Conservation (phyloP, 2,329 filamentous ascomycete genomes). For the Camillea tinctor region DNA sequence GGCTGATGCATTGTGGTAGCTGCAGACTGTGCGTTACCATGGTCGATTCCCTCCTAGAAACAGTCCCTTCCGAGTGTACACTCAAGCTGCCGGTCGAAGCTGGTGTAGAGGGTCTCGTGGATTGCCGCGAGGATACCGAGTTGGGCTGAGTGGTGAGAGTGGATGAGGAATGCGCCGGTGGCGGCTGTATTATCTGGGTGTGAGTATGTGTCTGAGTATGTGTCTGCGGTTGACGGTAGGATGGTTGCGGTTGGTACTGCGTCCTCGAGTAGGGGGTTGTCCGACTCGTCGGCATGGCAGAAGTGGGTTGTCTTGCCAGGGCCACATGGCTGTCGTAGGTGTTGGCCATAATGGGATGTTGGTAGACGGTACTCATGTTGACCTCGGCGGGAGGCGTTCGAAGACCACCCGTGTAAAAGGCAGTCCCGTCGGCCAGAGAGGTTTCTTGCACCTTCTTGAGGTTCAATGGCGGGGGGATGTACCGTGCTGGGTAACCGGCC, state of each 20-base stretch:
- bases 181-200: too few relatives aligned
- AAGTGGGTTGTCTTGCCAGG: conserved; percentile 39
- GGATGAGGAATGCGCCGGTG: conserved; percentile 11
- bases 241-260: conserved; percentile 34
- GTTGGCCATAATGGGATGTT: conserved; percentile 42
- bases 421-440: conserved; percentile 23
- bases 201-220: too few relatives aligned
- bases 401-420: conserved; percentile 39
- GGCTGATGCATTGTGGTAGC: conserved; percentile 73
- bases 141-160: conserved; percentile 19
- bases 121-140: conserved; percentile 29
- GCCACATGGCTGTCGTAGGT: conserved; percentile 46
- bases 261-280: conserved; percentile 25
- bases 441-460: conserved; percentile 22
- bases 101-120: conserved; percentile 40
- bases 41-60: conserved; percentile 40
- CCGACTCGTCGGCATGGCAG: conserved; percentile 35
- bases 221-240: conserved; percentile 6
- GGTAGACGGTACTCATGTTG: conserved; percentile 53
- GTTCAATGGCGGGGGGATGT: conserved; percentile 14
- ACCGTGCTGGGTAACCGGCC: conserved; percentile 18
- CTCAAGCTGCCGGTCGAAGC: conserved; percentile 29
- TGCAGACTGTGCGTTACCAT: conserved; percentile 62
- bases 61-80: conserved; percentile 31
- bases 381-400: conserved; percentile 51